Evolutionary conservation across 306 rosid genomes (phyloP), one percentile per base, ranked within the genome.

Genomic region (Glycyrrhiza uralensis): DNA sequence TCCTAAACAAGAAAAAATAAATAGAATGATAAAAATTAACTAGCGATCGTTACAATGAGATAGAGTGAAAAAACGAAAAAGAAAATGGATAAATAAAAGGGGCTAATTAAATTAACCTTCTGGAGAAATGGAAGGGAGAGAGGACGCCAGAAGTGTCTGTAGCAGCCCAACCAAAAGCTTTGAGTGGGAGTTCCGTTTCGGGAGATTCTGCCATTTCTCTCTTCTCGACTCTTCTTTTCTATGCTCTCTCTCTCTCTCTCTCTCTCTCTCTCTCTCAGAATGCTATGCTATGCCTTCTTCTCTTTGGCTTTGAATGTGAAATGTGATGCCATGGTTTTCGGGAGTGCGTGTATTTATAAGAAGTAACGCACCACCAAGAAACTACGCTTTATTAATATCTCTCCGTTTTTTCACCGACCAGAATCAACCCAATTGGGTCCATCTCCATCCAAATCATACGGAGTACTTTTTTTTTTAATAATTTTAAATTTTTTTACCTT

Each of bases 101-200:
- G n/a, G 38, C 0, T 14, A 36, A 7, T 4, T 0, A 1, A 6
- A n/a, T 0, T 13, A 36, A 76, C 89, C 89, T 85, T 82, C 87
- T 58, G 3, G 85, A 80, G 76, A 85, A 85, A 41, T 41, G 75
- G n/a, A 85, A 85, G 2, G 89, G 89, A 7, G 87, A 74, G 19
- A 85, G 83, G 9, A 17, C 11, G 33, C 85, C 89, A 45, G 87
- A 82, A 66, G 79, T 15, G 46, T 85, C 89, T 2, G 1, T 64
- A 1, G 83, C 87, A 65, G 89, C 89, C 81, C 81, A 85, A 8
- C 89, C 89, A 46, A 77, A 65, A 32, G 85, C 87, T 60, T 80
- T 79, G 1, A 61, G 46, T 6, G 89, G 89, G 18, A 71, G 70
- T 23, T 75, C 70, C 1, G 51, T 77, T 72, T 62, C 62, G 0